Base-by-base conservation (phyloP, 2,329 filamentous ascomycete species). In the Neofusicoccum ribis region DNA sequence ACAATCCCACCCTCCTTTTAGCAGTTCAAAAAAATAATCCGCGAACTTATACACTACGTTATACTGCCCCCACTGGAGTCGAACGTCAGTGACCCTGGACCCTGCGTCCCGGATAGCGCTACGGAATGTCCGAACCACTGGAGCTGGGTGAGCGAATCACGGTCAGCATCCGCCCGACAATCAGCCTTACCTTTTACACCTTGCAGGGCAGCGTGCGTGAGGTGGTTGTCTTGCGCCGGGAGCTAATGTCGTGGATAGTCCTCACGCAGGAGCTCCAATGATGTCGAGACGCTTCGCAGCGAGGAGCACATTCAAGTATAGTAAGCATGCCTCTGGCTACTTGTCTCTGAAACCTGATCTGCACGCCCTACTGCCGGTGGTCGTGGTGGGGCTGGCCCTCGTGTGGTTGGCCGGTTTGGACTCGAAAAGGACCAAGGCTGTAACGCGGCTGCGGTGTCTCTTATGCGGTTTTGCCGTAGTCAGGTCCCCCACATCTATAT, bases 111-210 rank as follows among this genome's bases (percentile, higher is more conserved):
- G 54, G 39, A 59, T 47, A 47, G 56, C 56, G 56, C 43, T 60
- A 60, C 56, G 31, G 41, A 36, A 60, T 60, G 56, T 23, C 56
- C 41, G 43, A 47, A 20, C 56, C 56, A 36, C 31, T 60, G 41
- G 56, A 60, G 43, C 31, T 60, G 27, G 36, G 43, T 41, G 56
- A 60, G 27, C 56, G 56, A 60, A 60, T 60, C 56, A 60, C 43
- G 56, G 56, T 60, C 56, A 60, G 56, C 43, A 46, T 20, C 43
- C 11, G 3, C 39, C 27, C 56, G 0, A 49, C 27, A 11, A 15
- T 9, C 56, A 60, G 56, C 41, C 56, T 47, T n/a, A 20, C 31
- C 3, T 44, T 15, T 9, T 51, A 3, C 31, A 46, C 27, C 23
- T 44, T 44, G 15, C 54, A 59, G 8, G 7, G 39, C 39, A 46